Evolutionary conservation across 306 rosid genomes (phyloP).

Genomic region (Sphenostylis stenocarpa): DNA sequence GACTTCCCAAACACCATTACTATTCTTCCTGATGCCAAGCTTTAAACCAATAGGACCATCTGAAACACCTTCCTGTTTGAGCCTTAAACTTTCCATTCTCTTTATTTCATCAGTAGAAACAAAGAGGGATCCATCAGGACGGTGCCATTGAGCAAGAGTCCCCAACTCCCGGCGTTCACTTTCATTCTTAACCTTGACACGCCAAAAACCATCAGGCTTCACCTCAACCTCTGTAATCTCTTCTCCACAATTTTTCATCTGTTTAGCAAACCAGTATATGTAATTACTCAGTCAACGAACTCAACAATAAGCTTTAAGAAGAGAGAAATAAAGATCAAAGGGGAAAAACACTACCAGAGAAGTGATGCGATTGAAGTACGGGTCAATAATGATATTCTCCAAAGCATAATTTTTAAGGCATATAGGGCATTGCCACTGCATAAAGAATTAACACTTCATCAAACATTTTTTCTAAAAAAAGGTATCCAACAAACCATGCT

Average conservation of each 20-base stretch:
- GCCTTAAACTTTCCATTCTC: constrained; percentile 57
- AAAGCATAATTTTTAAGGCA: constrained; percentile 88
- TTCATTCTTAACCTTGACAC: constrained; percentile 83
- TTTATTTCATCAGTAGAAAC: constrained; percentile 45
- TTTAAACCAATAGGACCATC: constrained; percentile 71
- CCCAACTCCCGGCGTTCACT: constrained; percentile 75
- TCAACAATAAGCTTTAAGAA: background rate
- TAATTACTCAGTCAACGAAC: constrained; percentile 2
- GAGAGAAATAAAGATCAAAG: constrained; percentile 3
- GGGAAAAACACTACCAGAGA: constrained; percentile 56
- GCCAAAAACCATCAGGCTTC: constrained; percentile 97
- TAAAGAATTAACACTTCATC: constrained; percentile 40
- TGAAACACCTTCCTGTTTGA: constrained; percentile 81
- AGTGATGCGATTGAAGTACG: constrained; percentile 86
- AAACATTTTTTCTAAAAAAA: constrained; percentile 9
- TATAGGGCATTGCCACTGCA: constrained; percentile 99
- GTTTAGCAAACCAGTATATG: constrained; percentile 29
- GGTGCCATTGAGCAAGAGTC: constrained; percentile 76
- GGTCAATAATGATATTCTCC: constrained; percentile 88
- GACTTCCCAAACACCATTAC: constrained; percentile 83
- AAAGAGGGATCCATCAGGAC: constrained; percentile 65
- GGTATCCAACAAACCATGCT: background rate
- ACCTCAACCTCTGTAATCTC: constrained; percentile 90
- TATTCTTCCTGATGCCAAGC: constrained; percentile 76
- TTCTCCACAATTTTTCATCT: constrained; percentile 90